phyloP scores from a whole-genome alignment of 2,329 filamentous ascomycete genomes.

The Didymella lethalis region DNA sequence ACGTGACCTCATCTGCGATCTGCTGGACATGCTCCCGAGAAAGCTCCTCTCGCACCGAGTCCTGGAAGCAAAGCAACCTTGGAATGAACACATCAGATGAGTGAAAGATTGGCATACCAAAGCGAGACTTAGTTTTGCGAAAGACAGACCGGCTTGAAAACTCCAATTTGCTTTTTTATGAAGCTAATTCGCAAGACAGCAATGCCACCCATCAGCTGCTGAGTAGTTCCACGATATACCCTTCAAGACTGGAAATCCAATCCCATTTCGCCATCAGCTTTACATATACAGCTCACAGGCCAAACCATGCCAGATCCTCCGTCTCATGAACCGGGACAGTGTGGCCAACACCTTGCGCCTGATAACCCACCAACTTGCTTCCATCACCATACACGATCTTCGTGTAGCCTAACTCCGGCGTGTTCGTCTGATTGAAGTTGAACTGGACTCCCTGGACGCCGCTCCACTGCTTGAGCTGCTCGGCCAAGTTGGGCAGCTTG shows the following conservation, averaged over 20 bases:
- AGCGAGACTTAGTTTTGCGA: no score
- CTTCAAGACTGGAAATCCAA: no score
- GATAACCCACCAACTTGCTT: slow-evolving; percentile 36
- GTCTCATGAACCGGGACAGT: slow-evolving; percentile 30
- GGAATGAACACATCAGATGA: background rate
- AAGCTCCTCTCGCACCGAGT: background rate
- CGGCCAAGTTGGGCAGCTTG: slow-evolving; percentile 34
- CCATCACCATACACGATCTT: slow-evolving; percentile 41
- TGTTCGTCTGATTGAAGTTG: slow-evolving; percentile 29
- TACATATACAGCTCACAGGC: background rate
- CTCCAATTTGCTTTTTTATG: no score
- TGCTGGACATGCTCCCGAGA: background rate
- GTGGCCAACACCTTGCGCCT: slow-evolving; percentile 37
- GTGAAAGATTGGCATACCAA: background rate
- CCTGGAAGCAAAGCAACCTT: background rate
- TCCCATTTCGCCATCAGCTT: background rate
- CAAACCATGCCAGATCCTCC: slow-evolving; percentile 18
- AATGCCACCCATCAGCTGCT: no score
- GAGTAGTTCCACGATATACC: background rate
- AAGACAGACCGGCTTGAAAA: no score
- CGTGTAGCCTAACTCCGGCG: slow-evolving; percentile 36
- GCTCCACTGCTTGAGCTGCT: slow-evolving; percentile 43
- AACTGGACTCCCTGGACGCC: slow-evolving; percentile 31
- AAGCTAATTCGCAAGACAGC: no score
- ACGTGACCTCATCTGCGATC: background rate